These are phyloP conservation scores for Teunomyces lycoperdinae DNA, from an alignment of 805 yeast genomes.

Conservation along the genomic window DNA sequence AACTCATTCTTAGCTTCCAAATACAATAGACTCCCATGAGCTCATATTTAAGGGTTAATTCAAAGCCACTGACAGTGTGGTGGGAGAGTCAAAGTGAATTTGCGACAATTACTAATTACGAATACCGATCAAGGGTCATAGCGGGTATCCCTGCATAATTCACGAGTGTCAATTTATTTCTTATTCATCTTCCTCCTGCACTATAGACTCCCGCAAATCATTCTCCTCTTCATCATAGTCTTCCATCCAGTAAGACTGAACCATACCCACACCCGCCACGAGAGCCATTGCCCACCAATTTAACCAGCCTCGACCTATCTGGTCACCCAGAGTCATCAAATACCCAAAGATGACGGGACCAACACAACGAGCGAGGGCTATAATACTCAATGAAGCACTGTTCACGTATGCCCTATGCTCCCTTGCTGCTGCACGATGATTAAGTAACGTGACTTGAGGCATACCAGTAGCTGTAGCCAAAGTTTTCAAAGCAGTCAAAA, in stretches of 20 bases:
- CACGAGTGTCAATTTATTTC: neutral
- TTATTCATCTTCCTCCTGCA: neutral
- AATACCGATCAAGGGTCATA: neutral
- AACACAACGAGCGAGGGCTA: slow-evolving; percentile 30
- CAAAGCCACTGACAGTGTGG: neutral
- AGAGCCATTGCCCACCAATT: slow-evolving; percentile 35
- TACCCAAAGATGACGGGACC: slow-evolving; percentile 36
- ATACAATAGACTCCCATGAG: neutral
- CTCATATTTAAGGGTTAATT: neutral
- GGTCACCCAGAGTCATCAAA: slow-evolving; percentile 32
- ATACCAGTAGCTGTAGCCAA: slow-evolving; percentile 34
- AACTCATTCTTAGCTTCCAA: neutral
- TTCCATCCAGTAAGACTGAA: slow-evolving; percentile 26
- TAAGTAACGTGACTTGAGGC: slow-evolving; percentile 34
- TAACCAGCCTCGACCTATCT: slow-evolving; percentile 22
- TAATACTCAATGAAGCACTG: slow-evolving; percentile 30
- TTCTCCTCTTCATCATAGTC: slow-evolving; percentile 20
- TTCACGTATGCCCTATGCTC: slow-evolving; percentile 36
- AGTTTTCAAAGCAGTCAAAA: slow-evolving; percentile 29
- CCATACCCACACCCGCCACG: slow-evolving; percentile 25
- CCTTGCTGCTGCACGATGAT: slow-evolving; percentile 34
- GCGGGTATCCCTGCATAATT: neutral
- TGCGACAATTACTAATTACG: slow-evolving; percentile 1
- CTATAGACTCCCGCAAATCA: neutral
- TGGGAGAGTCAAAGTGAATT: neutral